phyloP scores from a whole-genome alignment of 2,329 filamentous ascomycete species.

The Alternaria sp. region DNA sequence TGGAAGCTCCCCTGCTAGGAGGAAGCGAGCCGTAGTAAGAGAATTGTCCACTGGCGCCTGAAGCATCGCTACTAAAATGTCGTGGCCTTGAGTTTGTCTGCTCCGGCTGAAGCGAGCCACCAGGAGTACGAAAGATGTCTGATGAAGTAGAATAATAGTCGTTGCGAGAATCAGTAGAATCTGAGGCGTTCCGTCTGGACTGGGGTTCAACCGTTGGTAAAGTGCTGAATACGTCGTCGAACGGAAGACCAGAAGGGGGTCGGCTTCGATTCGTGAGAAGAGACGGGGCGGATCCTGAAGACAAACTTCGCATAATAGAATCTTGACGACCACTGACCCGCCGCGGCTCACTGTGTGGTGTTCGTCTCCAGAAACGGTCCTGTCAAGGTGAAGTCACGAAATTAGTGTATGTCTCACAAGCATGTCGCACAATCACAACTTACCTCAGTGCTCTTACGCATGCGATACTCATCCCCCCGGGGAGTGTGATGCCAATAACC shows the following conservation, averaged over 20 bases:
- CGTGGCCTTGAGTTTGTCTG: slow-evolving; percentile 8
- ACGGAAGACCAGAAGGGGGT: slow-evolving; percentile 5
- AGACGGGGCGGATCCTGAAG: slow-evolving; percentile 33
- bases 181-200: neutral
- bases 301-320: slow-evolving; percentile 30
- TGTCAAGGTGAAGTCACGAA: no score
- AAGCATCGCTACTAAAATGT: slow-evolving; percentile 37
- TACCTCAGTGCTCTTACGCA: slow-evolving; percentile 7
- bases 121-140: neutral
- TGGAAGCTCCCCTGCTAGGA: slow-evolving; percentile 35
- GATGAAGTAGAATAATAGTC: neutral
- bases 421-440: no score
- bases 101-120: neutral
- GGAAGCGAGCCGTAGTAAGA: slow-evolving; percentile 44
- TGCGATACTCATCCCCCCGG: neutral
- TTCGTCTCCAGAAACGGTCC: no score
- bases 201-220: slow-evolving; percentile 7
- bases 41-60: slow-evolving; percentile 40
- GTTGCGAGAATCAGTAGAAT: neutral
- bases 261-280: slow-evolving; percentile 9
- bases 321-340: slow-evolving; percentile 17
- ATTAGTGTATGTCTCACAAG: no score
- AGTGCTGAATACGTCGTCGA: slow-evolving; percentile 28
- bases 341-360: slow-evolving; percentile 34
- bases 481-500: slow-evolving; percentile 21